Evolutionary conservation across 495 filamentous ascomycete species (phyloP).

Genomic region (Aspergillus sclerotiicarbonarius): DNA sequence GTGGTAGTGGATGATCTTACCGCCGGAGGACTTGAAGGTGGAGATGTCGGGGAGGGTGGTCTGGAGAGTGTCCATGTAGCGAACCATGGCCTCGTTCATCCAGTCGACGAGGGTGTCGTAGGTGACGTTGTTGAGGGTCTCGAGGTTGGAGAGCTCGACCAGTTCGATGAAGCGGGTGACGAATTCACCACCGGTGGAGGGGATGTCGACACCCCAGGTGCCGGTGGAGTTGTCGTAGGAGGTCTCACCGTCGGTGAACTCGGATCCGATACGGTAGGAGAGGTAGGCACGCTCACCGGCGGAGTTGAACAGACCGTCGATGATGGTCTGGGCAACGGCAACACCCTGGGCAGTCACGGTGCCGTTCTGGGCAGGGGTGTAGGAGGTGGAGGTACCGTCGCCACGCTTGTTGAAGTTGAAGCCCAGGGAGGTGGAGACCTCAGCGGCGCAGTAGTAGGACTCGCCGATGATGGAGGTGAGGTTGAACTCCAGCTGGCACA

Average conservation of each 20-base stretch:
- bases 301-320: slow-evolving; percentile 31
- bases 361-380: slow-evolving; percentile 31
- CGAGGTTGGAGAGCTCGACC: slow-evolving; percentile 24
- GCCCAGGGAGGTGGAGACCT: slow-evolving; percentile 30
- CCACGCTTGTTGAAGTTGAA: slow-evolving; percentile 37
- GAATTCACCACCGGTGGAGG: slow-evolving; percentile 26
- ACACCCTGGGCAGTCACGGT: slow-evolving; percentile 29
- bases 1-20: slow-evolving; percentile 53
- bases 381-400: slow-evolving; percentile 27
- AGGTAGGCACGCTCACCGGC: slow-evolving; percentile 34
- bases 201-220: slow-evolving; percentile 24
- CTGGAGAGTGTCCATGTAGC: slow-evolving; percentile 31
- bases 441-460: slow-evolving; percentile 49
- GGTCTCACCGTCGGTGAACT: slow-evolving; percentile 28
- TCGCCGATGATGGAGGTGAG: slow-evolving; percentile 44
- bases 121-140: slow-evolving; percentile 40
- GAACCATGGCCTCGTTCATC: slow-evolving; percentile 36
- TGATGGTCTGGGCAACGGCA: slow-evolving; percentile 32
- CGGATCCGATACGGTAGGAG: slow-evolving; percentile 30
- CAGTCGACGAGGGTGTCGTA: slow-evolving; percentile 48
- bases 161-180: slow-evolving; percentile 29
- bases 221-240: slow-evolving; percentile 21
- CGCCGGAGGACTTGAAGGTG: slow-evolving; percentile 39
- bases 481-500: slow-evolving; percentile 49
- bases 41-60: slow-evolving; percentile 46